Conservation (phyloP, 148 eudicot genomes). For the Cornus controversa region DNA sequence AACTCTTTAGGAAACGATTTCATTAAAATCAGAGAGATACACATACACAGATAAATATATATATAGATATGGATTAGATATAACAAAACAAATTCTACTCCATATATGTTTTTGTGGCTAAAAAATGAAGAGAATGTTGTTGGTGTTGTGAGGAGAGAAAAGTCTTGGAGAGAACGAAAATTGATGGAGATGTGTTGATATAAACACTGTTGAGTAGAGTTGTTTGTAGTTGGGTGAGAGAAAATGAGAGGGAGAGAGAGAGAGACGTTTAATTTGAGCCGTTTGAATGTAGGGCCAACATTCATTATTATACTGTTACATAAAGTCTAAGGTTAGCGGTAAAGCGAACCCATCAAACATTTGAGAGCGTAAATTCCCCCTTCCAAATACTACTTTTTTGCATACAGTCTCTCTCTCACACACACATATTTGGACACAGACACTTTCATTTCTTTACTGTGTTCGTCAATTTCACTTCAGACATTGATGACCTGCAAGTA, state of each 20-base stretch:
- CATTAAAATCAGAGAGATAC: background rate
- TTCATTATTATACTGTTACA: background rate
- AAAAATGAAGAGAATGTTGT: slow-evolving; percentile 7
- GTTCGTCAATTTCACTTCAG: too few relatives aligned
- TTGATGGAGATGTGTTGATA: background rate
- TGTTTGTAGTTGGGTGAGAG: slow-evolving; percentile 3
- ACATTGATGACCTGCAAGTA: too few relatives aligned
- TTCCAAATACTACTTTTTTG: too few relatives aligned
- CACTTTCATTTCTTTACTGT: too few relatives aligned
- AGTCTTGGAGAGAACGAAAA: slow-evolving; percentile 9
- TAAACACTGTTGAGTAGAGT: background rate
- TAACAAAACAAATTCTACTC: too few relatives aligned
- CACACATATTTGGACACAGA: too few relatives aligned
- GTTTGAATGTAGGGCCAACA: slow-evolving; percentile 25
- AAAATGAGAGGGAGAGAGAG: background rate
- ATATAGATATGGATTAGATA: too few relatives aligned
- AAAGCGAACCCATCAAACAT: slow-evolving; percentile 8
- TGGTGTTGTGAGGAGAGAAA: background rate
- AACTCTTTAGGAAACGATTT: background rate
- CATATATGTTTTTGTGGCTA: background rate
- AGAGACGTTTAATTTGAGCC: slow-evolving; percentile 14
- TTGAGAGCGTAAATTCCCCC: background rate
- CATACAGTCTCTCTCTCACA: too few relatives aligned
- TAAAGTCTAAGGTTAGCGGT: slow-evolving; percentile 18
- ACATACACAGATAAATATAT: background rate